Evolutionary conservation across 352 stramenopile genomes (phyloP).

Genomic region (Phytophthora fragariae): DNA sequence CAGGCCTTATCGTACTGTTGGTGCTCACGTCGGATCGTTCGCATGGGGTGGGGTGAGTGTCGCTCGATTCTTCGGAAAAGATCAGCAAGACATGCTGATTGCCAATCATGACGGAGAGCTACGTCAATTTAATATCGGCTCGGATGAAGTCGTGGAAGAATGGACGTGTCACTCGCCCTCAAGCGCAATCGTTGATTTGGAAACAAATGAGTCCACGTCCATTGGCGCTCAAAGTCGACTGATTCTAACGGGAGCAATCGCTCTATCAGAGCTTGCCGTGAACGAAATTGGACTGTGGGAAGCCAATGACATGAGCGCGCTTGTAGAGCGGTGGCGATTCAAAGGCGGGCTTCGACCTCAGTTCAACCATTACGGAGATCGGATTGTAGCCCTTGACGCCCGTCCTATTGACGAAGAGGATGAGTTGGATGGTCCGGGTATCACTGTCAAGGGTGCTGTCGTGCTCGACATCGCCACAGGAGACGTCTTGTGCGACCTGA

Average conservation of each 20-base stretch:
- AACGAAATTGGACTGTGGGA: slow-evolving; percentile 83
- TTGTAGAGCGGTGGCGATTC: slow-evolving; percentile 71
- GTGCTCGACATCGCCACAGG: slow-evolving; percentile 79
- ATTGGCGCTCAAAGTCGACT: slow-evolving; percentile 61
- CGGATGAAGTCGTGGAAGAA: slow-evolving; percentile 71
- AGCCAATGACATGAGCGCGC: slow-evolving; percentile 62
- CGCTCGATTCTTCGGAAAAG: slow-evolving; percentile 68
- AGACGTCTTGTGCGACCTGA: slow-evolving; percentile 64
- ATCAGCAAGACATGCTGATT: slow-evolving; percentile 76
- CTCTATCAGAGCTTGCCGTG: slow-evolving; percentile 55
- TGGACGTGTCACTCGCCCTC: slow-evolving; percentile 81
- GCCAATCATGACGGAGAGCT: slow-evolving; percentile 81
- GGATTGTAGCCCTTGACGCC: slow-evolving; percentile 71
- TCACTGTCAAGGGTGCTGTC: slow-evolving; percentile 56
- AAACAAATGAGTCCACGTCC: slow-evolving; percentile 72
- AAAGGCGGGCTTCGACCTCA: slow-evolving; percentile 57
- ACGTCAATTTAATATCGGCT: slow-evolving; percentile 63
- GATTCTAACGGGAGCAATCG: slow-evolving; percentile 62
- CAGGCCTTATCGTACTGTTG: slow-evolving; percentile 68
- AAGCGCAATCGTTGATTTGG: slow-evolving; percentile 70
- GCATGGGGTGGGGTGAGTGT: slow-evolving; percentile 71
- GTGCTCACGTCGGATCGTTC: slow-evolving; percentile 51
- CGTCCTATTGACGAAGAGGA: slow-evolving; percentile 44
- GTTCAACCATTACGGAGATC: slow-evolving; percentile 87
- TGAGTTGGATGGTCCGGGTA: slow-evolving; percentile 38